Base-by-base conservation (phyloP, 1,284 basidiomycete genomes). In the Marasmius tenuissimus region DNA sequence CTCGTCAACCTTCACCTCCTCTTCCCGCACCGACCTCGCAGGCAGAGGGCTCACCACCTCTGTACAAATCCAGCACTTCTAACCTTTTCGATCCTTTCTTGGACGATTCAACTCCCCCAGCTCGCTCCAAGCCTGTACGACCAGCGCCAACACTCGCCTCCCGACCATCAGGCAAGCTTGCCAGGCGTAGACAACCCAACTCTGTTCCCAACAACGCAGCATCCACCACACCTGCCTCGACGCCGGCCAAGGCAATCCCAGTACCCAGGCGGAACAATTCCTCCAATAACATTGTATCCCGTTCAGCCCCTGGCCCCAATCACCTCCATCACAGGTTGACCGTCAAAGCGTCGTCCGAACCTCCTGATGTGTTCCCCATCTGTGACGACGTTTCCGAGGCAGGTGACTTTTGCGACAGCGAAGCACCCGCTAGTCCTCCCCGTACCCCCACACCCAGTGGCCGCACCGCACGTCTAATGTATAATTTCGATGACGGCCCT, bases 321-420 rank as follows among this genome's bases (percentile, higher is more conserved):
- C 70, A 72, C 66, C 75, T 73, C 69, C 69, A 66, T 34, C 60
- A 63, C 16, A 69, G 63, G 60, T 72, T 71, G 49, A 68, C 67
- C 18, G 40, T 20, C 54, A 22, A 55, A 34, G 51, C 65, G 14
- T 47, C 52, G 14, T 64, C 55, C 10, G 51, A 54, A 38, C 52
- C 52, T 38, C 34, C 57, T 54, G 60, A 68, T 47, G 73, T 75
- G 40, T 89, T 89, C 72, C 88, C 86, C 1, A 74, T 91, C 51
- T 91, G 88, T 66, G 88, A 91, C 63, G 88, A 91, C 68, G 81
- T 81, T 60, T 85, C 80, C 34, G 86, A 88, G 51, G 75, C 68
- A 16, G 74, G 72, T 50, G 71, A 69, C 57, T 54, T 65, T 11
- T 73, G 71, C 45, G 77, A 75, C 45, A 74, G 76, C 62, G 71